Evolutionary conservation across 805 yeast genomes (phyloP).

Genomic region (Clavispora vitiphila): DNA sequence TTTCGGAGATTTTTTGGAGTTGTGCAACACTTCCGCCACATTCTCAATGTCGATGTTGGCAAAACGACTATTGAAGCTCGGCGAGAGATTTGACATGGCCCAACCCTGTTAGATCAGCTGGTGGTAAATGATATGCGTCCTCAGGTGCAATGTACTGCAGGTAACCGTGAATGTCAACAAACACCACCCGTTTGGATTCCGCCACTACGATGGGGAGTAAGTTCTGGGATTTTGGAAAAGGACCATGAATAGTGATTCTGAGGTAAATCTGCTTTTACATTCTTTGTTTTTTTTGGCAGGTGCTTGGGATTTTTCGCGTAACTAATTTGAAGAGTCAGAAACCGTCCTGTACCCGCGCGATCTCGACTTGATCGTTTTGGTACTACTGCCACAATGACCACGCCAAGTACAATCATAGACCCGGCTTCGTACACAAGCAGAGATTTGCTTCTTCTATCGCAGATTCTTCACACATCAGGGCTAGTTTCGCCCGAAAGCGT

Average conservation of each 20-base stretch:
- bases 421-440: constrained; percentile 18
- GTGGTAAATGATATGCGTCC: not conserved
- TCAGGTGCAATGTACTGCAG: not conserved
- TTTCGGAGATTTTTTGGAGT: constrained; percentile 5
- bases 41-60: constrained; percentile 24
- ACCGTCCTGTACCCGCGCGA: not conserved
- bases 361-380: not conserved
- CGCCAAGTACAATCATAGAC: constrained; percentile 2
- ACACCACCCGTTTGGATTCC: too few relatives aligned
- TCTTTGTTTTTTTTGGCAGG: too few relatives aligned
- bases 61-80: constrained; percentile 27
- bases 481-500: constrained; percentile 22
- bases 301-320: too few relatives aligned
- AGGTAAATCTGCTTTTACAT: too few relatives aligned
- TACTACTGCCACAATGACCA: not conserved
- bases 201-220: too few relatives aligned
- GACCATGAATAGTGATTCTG: too few relatives aligned
- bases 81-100: constrained; percentile 10
- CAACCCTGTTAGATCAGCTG: not conserved
- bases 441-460: constrained; percentile 34
- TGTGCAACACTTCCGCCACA: constrained; percentile 1
- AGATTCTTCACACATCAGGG: constrained; percentile 32
- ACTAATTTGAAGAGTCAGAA: too few relatives aligned
- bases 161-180: not conserved
- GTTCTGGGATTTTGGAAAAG: too few relatives aligned